Base-by-base conservation (phyloP, 192 early-diverging fungal species). In the Coemansia aciculifera region DNA sequence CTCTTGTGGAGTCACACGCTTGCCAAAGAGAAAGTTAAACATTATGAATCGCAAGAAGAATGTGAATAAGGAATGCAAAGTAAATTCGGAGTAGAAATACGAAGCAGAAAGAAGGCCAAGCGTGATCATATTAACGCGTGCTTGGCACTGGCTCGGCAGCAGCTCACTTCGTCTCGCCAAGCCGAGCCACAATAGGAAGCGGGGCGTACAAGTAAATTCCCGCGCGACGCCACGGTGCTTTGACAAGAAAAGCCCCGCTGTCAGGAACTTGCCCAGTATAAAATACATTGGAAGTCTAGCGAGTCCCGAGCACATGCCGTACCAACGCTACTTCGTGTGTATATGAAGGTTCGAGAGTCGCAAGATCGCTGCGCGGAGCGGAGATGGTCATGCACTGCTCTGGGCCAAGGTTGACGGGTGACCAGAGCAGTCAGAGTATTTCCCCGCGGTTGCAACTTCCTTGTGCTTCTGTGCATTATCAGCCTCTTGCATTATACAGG, bases 1-100 rank as follows among this genome's bases (percentile, higher is more conserved):
- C 77, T 99, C 96, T 51, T 90, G 90, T 0, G 97, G 95, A 6
- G 96, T 93, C 79, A 93, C 87, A 49, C 81, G 77, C 59, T 87
- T 86, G 29, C 92, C 92, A 86, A 93, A 92, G 27, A 93, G 75
- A 71, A 89, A 87, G 64, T 89, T 85, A 78, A 84, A 65, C 82
- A 84, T 84, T 56, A 12, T 34, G 17, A 59, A 36, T n/a, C 56
- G 17, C 11, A 42, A n/a, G 19, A 21, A 13, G 15, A 21, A 21
- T 17, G 21, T n/a, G 23, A n/a, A 46, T 37, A 24, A 5, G 27
- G 36, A 59, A 43, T 44, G 29, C 38, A 42, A 66, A 56, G 40
- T 31, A 66, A 40, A 15, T 15, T 31, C 15, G 40, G 24, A 42
- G 52, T 12, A 40, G 37, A 40, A 39, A 54, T 23, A 21, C 27